Conservation (phyloP, 441 rosid genomes). For the Viola pubescens region DNA sequence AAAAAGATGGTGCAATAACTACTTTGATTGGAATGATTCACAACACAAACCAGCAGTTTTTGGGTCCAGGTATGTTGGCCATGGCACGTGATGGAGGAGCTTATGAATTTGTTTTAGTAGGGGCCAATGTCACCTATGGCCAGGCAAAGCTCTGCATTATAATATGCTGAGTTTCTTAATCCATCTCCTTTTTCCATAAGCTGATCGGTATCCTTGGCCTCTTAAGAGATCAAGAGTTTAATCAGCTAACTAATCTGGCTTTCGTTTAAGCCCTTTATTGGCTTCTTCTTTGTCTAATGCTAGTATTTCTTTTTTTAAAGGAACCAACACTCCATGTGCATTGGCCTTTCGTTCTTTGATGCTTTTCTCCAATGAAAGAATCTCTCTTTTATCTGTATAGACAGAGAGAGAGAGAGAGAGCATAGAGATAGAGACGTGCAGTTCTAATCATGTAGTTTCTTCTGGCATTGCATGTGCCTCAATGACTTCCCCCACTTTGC, state of each 20-base stretch:
- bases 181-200: not conserved
- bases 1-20: not conserved
- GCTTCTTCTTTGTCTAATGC: not conserved
- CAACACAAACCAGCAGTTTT: not conserved
- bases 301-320: slow-evolving; percentile 10
- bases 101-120: slow-evolving; percentile 17
- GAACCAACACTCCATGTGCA: slow-evolving; percentile 54
- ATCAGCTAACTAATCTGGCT: too few relatives aligned
- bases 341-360: slow-evolving; percentile 28
- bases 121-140: slow-evolving; percentile 22
- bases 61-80: slow-evolving; percentile 8
- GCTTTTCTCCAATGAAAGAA: slow-evolving; percentile 30
- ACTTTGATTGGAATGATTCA: not conserved
- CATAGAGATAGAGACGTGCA: slow-evolving; percentile 14
- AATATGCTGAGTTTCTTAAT: slow-evolving; percentile 4
- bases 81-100: slow-evolving; percentile 30
- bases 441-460: slow-evolving; percentile 45
- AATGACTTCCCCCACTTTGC: slow-evolving; percentile 38
- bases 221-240: too few relatives aligned
- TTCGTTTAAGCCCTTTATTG: not conserved
- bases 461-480: slow-evolving; percentile 65
- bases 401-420: slow-evolving; percentile 12
- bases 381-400: slow-evolving; percentile 23
- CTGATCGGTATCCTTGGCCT: not conserved
- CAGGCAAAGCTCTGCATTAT: slow-evolving; percentile 22